phyloP scores from a whole-genome alignment of 2,329 filamentous ascomycete species.

The Colletotrichum chrysophilum region DNA sequence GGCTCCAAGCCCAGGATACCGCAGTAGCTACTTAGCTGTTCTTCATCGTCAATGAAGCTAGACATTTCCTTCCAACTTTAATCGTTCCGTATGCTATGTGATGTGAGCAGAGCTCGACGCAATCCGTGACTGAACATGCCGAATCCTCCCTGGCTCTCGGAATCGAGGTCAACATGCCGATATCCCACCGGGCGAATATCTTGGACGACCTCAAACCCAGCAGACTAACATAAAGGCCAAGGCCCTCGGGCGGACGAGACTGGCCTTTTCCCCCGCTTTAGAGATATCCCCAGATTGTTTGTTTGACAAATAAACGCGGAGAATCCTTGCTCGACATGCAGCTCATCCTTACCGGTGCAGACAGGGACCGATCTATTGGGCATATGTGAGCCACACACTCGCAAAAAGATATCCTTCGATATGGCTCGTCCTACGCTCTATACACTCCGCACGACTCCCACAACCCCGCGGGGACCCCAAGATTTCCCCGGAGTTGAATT shows the following conservation, averaged over 20 bases:
- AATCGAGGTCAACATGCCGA: background rate
- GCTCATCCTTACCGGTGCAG: background rate
- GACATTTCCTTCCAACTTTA: background rate
- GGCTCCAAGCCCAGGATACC: slow-evolving; percentile 11
- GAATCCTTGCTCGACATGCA: background rate
- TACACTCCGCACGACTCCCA: background rate
- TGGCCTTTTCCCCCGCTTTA: background rate
- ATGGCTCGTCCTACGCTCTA: background rate
- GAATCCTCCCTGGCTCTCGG: background rate
- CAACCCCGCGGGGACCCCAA: background rate
- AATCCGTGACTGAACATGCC: background rate
- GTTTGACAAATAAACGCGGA: background rate
- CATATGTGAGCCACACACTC: background rate
- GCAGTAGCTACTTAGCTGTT: background rate
- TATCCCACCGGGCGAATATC: background rate
- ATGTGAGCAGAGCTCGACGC: background rate
- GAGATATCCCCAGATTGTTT: background rate
- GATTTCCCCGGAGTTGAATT: background rate
- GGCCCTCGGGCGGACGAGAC: background rate
- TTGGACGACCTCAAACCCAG: background rate
- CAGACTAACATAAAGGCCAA: background rate
- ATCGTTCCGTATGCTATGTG: background rate
- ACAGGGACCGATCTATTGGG: background rate
- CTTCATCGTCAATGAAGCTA: slow-evolving; percentile 9
- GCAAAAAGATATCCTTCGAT: background rate